Evolutionary conservation across 73 alveolate species (phyloP), one percentile per base, ranked within the genome.

Genomic region (Paramecium sonneborni): DNA sequence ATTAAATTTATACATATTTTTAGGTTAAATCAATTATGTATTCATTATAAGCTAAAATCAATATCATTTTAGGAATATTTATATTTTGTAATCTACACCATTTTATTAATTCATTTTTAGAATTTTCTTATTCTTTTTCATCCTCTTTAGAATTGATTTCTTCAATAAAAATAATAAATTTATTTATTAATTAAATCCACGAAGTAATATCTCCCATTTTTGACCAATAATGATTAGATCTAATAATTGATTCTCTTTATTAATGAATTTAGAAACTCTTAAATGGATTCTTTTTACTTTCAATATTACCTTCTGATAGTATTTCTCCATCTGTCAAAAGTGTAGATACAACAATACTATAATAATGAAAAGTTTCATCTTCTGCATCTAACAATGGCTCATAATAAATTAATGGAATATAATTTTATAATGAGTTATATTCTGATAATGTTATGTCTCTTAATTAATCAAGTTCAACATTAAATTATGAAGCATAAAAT

Each of bases 201-300:
- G 90, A 79, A 26, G 90, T 46, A 79, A 39, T 43, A 44, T 79
- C 90, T 43, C 90, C 90, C 44, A 43, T 43, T 23, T 79, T 79
- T 10, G 90, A 79, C 90, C 90, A 79, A 79, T 79, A 79, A 34
- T 79, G 90, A 24, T 79, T 79, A 1, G 90, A 39, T 79, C 90
- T 79, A 26, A 79, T 79, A 18, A 79, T 41, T 41, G 74, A 15
- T 79, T 79, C 90, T 23, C 90, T 38, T 7, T 79, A 15, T 46
- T 79, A 28, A 79, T 44, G 69, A 79, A 43, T 24, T 20, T 38
- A 3, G 37, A 24, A 79, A 23, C 74, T 79, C n/a, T 46, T 79
- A 20, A 79, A 44, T 6, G 90, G 90, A 46, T 79, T 79, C 48
- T 46, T 41, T 6, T 79, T 79, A 34, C 76, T 43, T 20, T 79